Evolutionary conservation across 164 flowering plant species (phyloP).

Genomic region (Magnolia officinalis): DNA sequence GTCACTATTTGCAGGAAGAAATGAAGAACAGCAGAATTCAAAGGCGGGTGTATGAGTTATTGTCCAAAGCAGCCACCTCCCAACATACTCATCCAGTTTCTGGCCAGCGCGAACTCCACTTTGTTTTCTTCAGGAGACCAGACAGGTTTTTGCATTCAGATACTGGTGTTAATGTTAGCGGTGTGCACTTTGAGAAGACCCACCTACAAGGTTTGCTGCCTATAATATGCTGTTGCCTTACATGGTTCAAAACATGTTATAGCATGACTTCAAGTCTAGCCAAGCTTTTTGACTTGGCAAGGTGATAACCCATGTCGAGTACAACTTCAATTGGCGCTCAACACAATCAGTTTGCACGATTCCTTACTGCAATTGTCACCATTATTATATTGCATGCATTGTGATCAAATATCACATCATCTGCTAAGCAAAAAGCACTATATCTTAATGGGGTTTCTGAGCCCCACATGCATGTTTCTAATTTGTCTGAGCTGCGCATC

Average conservation of each 20-base stretch:
- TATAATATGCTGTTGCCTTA: background rate
- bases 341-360: no score
- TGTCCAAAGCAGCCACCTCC: constrained; percentile 68
- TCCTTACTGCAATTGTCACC: no score
- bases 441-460: no score
- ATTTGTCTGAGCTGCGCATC: no score
- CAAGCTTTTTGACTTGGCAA: no score
- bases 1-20: constrained; percentile 65
- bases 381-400: no score
- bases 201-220: constrained; percentile 52
- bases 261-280: no score
- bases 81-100: constrained; percentile 29
- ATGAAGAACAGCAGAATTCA: constrained; percentile 71
- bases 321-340: no score
- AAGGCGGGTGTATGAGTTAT: constrained; percentile 76
- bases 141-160: constrained; percentile 60
- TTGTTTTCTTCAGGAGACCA: constrained; percentile 80
- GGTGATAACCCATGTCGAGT: no score
- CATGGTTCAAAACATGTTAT: background rate
- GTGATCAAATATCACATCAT: no score
- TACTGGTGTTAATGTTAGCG: constrained; percentile 41
- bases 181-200: constrained; percentile 79
- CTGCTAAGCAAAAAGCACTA: no score
- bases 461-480: no score
- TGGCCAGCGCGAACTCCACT: constrained; percentile 77